Evolutionary conservation across 2,329 filamentous ascomycete genomes (phyloP).

Genomic region (Rutstroemia sp.): DNA sequence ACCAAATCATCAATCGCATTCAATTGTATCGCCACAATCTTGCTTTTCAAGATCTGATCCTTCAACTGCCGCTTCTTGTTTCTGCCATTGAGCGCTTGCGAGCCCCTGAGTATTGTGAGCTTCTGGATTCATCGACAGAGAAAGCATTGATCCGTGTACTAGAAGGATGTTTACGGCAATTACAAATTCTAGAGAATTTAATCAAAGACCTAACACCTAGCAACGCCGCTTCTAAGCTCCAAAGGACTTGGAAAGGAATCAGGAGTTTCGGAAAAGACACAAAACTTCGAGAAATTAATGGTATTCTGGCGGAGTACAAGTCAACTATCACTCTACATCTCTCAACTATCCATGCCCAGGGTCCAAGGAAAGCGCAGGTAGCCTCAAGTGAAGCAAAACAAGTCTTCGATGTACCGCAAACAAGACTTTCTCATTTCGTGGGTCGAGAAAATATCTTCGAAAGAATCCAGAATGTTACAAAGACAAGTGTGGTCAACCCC

Average conservation of each 20-base stretch:
- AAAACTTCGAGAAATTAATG: slow-evolving; percentile 1
- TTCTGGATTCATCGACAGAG: neutral
- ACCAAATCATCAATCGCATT: neutral
- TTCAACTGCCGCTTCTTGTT: neutral
- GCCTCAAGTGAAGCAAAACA: neutral
- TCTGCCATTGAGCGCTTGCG: neutral
- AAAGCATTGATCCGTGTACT: slow-evolving; percentile 4
- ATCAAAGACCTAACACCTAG: slow-evolving; percentile 4
- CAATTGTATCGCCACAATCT: slow-evolving; percentile 1
- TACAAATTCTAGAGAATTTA: neutral
- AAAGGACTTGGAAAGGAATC: slow-evolving; percentile 5
- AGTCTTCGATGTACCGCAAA: neutral
- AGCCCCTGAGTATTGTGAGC: neutral
- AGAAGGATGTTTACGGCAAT: slow-evolving; percentile 1
- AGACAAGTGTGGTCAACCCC: neutral
- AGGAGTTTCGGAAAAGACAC: slow-evolving; percentile 5
- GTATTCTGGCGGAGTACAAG: slow-evolving; percentile 4
- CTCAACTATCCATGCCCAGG: neutral
- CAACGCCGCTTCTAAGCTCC: slow-evolving; percentile 3
- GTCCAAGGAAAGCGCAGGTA: neutral
- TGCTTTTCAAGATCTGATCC: neutral
- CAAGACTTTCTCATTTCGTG: neutral
- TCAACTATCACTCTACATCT: slow-evolving; percentile 2
- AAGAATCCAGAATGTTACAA: neutral
- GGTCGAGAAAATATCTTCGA: neutral